Conservation (phyloP, 192 early-diverging fungal species). For the Linnemannia schmuckeri region DNA sequence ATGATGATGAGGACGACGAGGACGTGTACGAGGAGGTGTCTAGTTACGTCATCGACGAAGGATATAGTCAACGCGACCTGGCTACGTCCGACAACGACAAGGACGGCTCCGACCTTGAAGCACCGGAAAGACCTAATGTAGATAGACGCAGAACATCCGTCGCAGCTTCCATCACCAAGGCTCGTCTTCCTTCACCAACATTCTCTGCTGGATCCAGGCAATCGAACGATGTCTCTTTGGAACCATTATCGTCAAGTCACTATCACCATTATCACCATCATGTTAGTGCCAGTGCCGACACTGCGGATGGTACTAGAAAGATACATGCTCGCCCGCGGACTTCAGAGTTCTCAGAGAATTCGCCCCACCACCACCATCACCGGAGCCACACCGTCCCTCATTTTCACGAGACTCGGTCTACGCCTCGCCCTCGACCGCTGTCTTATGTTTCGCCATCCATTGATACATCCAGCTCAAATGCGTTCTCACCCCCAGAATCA, state of each 20-base stretch:
- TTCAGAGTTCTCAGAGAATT: neutral
- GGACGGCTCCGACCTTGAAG: conserved; percentile 9
- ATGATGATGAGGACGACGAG: neutral
- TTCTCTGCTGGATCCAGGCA: conserved; percentile 20
- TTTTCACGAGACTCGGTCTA: neutral
- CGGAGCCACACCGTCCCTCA: conserved; percentile 20
- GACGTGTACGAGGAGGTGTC: conserved; percentile 21
- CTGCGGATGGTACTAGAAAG: neutral
- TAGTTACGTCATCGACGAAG: neutral
- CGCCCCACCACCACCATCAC: conserved; percentile 10
- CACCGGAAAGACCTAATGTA: conserved; percentile 1
- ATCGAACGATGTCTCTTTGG: neutral
- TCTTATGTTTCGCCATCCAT: conserved; percentile 15
- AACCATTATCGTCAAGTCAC: neutral
- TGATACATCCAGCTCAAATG: conserved; percentile 8
- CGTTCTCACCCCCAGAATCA: conserved; percentile 32
- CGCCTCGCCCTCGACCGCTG: conserved; percentile 7
- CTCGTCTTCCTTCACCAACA: conserved; percentile 38
- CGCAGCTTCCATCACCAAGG: neutral
- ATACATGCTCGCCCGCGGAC: neutral
- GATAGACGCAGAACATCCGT: neutral
- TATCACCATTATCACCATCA: neutral
- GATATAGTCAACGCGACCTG: neutral
- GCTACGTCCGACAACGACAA: conserved; percentile 19
- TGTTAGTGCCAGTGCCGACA: neutral